A percentile compares a stretch with the other conserved stretches of the same genome.
phyloP scores from a whole-genome alignment of 768 basidiomycete genomes.

The Coprinellus aureogranulatus region DNA sequence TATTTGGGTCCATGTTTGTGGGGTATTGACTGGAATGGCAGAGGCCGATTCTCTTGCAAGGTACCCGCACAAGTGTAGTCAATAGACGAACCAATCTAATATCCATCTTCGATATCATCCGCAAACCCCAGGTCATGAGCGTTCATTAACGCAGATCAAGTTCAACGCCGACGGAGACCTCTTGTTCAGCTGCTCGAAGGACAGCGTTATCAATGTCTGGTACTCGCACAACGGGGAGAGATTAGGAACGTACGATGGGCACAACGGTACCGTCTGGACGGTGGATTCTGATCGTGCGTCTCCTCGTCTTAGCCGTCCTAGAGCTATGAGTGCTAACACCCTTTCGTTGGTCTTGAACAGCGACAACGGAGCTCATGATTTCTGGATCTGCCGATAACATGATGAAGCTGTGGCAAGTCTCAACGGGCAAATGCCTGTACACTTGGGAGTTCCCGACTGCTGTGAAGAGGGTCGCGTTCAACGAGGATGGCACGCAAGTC shows the following conservation, averaged over 20 bases:
- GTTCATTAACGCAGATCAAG: slow-evolving; percentile 95
- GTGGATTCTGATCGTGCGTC: slow-evolving; percentile 90
- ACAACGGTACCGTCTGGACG: slow-evolving; percentile 97
- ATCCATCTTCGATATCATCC: slow-evolving; percentile 9
- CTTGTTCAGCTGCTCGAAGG: slow-evolving; percentile 94
- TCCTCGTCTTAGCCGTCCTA: slow-evolving; percentile 2
- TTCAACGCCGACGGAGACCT: slow-evolving; percentile 97
- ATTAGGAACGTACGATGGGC: slow-evolving; percentile 92
- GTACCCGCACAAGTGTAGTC: slow-evolving; percentile 26
- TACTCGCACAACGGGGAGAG: slow-evolving; percentile 96
- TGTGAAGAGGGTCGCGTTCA: slow-evolving; percentile 93
- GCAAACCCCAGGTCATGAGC: slow-evolving; percentile 79
- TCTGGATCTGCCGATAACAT: slow-evolving; percentile 94
- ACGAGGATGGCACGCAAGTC: slow-evolving; percentile 75
- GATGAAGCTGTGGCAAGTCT: slow-evolving; percentile 85
- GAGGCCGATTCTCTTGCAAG: slow-evolving; percentile 77
- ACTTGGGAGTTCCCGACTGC: slow-evolving; percentile 99
- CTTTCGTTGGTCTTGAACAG: slow-evolving; percentile 33
- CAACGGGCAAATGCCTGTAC: slow-evolving; percentile 87
- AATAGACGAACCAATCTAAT: slow-evolving; percentile 1
- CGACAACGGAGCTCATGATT: slow-evolving; percentile 80
- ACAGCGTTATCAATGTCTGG: slow-evolving; percentile 94
- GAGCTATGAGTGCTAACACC: not conserved
- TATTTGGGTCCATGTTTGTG: not conserved
- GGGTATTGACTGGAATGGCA: slow-evolving; percentile 22